Base-by-base conservation (phyloP, 495 filamentous ascomycete genomes). In the Evernia prunastri region DNA sequence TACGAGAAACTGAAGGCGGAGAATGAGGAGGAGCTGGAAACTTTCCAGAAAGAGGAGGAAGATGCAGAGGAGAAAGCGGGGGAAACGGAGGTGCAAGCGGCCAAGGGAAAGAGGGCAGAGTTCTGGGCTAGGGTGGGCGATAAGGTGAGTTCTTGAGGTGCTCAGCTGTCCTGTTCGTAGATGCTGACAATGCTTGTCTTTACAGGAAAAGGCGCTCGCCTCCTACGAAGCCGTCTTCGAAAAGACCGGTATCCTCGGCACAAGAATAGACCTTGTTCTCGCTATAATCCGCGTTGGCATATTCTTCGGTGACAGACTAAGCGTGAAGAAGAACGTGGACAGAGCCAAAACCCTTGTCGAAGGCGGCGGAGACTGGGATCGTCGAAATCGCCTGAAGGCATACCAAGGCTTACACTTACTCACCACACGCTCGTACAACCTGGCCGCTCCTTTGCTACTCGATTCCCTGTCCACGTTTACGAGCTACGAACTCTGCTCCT, bases 401-500 rank as follows among this genome's bases (percentile, higher is more conserved):
- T 98, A 98, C 83, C 90, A 96, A 76, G 94, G 94, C 66, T 79
- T 98, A 37, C 89, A 97, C 72, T 82, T 96, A 13, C 88, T 98
- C 64, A 96, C 93, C 37, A 84, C 89, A 59, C 91, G 94, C 53
- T 91, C 90, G 59, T 92, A 97, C 79, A 88, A 85, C 73, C 79
- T 90, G 58, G 92, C 91, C 36, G 94, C 95, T 9, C 95, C 95
- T 51, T 82, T 97, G 10, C 87, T 98, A 35, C 90, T 98, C 61
- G 94, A 98, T 79, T 92, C 89, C 72, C 79, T 98, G 64, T 96
- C 92, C 31, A 98, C 94, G n/a, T 98, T 98, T 75, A 98, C 94
- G 57, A 96, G 90, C 70, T 96, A 95, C 78, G 94, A 98, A 76
- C 83, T 98, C 39, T 98, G 94, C 85, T 90, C 85, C 65, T 98